phyloP scores from a whole-genome alignment of 2,329 filamentous ascomycete species.

The Delphinella strobiligena region DNA sequence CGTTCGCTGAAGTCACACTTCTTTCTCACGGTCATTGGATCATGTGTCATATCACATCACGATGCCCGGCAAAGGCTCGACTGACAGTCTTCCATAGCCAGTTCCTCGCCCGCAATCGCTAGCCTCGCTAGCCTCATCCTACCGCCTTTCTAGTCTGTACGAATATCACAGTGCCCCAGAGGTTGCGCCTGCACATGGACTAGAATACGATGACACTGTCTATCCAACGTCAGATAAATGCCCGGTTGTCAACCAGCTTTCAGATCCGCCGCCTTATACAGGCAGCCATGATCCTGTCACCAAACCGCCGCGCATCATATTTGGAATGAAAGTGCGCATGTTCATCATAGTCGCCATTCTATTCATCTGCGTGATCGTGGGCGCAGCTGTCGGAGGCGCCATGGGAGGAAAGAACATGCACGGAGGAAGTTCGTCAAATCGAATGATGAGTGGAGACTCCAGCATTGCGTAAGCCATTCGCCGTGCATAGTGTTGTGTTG shows the following conservation, averaged over 20 bases:
- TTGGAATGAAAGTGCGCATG: constrained; percentile 25
- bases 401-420: constrained; percentile 20
- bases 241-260: constrained; percentile 17
- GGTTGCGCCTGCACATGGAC: constrained; percentile 25
- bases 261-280: constrained; percentile 13
- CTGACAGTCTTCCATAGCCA: neutral
- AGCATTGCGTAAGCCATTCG: too few relatives aligned
- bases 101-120: constrained; percentile 1
- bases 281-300: constrained; percentile 15
- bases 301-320: constrained; percentile 25
- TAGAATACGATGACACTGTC: constrained; percentile 25
- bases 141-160: constrained; percentile 23
- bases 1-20: too few relatives aligned
- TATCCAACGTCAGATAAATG: constrained; percentile 26
- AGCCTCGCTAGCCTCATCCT: neutral
- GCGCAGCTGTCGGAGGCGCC: constrained; percentile 25
- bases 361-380: constrained; percentile 20
- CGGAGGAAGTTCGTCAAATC: constrained; percentile 6
- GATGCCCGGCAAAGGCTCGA: too few relatives aligned
- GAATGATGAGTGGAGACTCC: neutral
- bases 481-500: too few relatives aligned
- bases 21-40: too few relatives aligned
- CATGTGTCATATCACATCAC: too few relatives aligned
- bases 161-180: constrained; percentile 28
- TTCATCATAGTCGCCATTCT: constrained; percentile 22